Evolutionary conservation across 1,284 basidiomycete species (phyloP).

Genomic region (Moniliella sp.): DNA sequence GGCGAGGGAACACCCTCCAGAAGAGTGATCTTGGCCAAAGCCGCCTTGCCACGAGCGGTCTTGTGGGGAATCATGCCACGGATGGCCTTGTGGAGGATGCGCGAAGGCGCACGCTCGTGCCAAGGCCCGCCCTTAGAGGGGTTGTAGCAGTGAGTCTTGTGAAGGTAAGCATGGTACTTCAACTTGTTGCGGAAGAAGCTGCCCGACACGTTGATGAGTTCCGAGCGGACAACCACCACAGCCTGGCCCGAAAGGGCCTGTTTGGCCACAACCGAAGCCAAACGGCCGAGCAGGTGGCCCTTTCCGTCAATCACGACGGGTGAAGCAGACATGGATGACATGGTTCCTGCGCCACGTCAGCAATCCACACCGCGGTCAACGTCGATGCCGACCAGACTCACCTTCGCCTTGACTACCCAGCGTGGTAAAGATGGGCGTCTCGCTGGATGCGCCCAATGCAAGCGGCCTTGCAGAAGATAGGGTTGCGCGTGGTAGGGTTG

Average conservation of each 20-base stretch:
- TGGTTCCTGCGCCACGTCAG: no score
- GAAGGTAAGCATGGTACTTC: conserved; percentile 96
- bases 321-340: conserved; percentile 34
- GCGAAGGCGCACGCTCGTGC: conserved; percentile 94
- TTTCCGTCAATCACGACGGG: conserved; percentile 99
- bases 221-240: conserved; percentile 96
- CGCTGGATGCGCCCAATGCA: no score
- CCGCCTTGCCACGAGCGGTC: conserved; percentile 81
- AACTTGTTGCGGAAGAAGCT: conserved; percentile 99
- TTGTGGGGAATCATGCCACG: conserved; percentile 88
- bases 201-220: conserved; percentile 98
- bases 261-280: conserved; percentile 95
- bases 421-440: no score
- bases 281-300: conserved; percentile 96
- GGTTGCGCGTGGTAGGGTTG: no score
- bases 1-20: conserved; percentile 97
- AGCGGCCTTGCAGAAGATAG: no score
- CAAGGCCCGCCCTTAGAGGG: conserved; percentile 97
- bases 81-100: conserved; percentile 93
- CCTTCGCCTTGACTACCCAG: no score
- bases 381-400: no score
- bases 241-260: conserved; percentile 71
- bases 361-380: no score
- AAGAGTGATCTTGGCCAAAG: conserved; percentile 85
- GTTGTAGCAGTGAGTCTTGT: conserved; percentile 98